These are phyloP conservation scores for Cordia subcordata DNA, from an alignment of 257 asterid species.

Conservation along the genomic window DNA sequence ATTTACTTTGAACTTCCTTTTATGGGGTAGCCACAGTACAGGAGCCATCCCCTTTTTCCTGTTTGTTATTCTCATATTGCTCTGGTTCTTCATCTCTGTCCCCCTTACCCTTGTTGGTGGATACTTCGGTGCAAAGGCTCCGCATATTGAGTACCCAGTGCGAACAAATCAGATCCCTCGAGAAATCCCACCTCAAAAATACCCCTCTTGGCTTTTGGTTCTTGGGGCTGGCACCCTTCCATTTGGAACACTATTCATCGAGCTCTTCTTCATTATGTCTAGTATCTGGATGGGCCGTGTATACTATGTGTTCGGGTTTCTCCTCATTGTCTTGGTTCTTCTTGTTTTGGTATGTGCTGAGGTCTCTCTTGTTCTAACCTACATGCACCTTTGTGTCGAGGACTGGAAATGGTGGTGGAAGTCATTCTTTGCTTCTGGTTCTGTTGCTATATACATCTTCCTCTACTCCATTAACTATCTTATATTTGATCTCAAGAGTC, in stretches of 20 bases:
- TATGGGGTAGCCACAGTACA: slow-evolving; percentile 90
- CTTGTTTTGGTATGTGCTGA: slow-evolving; percentile 82
- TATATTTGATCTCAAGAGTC: slow-evolving; percentile 71
- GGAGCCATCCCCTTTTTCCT: slow-evolving; percentile 83
- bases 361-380: slow-evolving; percentile 80
- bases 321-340: slow-evolving; percentile 56
- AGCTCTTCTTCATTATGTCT: slow-evolving; percentile 91
- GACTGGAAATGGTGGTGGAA: slow-evolving; percentile 99
- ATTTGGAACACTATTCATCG: slow-evolving; percentile 88
- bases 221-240: slow-evolving; percentile 96
- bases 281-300: slow-evolving; percentile 93
- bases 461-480: slow-evolving; percentile 65
- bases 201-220: slow-evolving; percentile 88
- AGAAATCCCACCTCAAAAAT: slow-evolving; percentile 79
- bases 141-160: slow-evolving; percentile 76
- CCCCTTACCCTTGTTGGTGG: slow-evolving; percentile 83
- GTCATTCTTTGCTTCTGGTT: slow-evolving; percentile 83
- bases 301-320: slow-evolving; percentile 82
- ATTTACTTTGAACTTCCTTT: slow-evolving; percentile 61
- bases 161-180: slow-evolving; percentile 81
- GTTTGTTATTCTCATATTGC: slow-evolving; percentile 57
- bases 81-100: slow-evolving; percentile 87
- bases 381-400: slow-evolving; percentile 92
- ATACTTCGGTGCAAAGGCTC: slow-evolving; percentile 69
- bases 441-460: slow-evolving; percentile 76